Evolutionary conservation across 2,329 filamentous ascomycete species (phyloP).

Genomic region (Penicillium sp.): DNA sequence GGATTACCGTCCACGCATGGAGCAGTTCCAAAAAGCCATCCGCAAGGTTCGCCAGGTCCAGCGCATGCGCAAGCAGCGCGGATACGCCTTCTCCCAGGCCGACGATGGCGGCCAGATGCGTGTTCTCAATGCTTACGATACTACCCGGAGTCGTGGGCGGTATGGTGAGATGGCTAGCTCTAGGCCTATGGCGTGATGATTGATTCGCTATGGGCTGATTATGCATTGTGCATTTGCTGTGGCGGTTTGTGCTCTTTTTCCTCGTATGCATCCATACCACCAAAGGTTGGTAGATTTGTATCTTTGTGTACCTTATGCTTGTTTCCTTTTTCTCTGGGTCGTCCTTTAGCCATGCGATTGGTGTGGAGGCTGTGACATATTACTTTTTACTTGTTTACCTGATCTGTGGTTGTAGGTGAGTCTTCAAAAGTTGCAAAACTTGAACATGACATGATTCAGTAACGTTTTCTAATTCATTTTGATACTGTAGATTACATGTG

Average conservation of each 20-base stretch:
- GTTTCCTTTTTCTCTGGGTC: constrained; percentile 14
- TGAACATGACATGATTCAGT: constrained; percentile 11
- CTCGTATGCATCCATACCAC: constrained; percentile 11
- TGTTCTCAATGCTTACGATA: constrained; percentile 95
- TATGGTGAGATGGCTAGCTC: constrained; percentile 89
- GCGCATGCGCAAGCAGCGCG: constrained; percentile 97
- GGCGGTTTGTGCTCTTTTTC: constrained; percentile 9
- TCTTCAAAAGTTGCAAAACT: constrained; percentile 6
- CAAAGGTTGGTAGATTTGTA: constrained; percentile 14
- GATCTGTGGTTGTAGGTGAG: constrained; percentile 15
- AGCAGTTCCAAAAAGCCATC: constrained; percentile 99
- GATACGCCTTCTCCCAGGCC: constrained; percentile 95
- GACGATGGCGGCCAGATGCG: constrained; percentile 85
- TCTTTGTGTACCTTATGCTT: constrained; percentile 14
- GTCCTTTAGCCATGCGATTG: constrained; percentile 13
- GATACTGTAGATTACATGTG: background rate
- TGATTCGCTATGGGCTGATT: constrained; percentile 7
- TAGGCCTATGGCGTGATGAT: constrained; percentile 29
- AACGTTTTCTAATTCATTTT: background rate
- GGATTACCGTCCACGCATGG: constrained; percentile 96
- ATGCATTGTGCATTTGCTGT: constrained; percentile 4
- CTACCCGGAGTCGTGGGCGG: constrained; percentile 76
- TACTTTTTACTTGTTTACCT: constrained; percentile 7
- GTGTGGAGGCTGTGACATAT: constrained; percentile 17
- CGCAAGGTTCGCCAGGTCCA: constrained; percentile 96